phyloP scores from a whole-genome alignment of 768 basidiomycete genomes.

The Lactifluus rugatus region DNA sequence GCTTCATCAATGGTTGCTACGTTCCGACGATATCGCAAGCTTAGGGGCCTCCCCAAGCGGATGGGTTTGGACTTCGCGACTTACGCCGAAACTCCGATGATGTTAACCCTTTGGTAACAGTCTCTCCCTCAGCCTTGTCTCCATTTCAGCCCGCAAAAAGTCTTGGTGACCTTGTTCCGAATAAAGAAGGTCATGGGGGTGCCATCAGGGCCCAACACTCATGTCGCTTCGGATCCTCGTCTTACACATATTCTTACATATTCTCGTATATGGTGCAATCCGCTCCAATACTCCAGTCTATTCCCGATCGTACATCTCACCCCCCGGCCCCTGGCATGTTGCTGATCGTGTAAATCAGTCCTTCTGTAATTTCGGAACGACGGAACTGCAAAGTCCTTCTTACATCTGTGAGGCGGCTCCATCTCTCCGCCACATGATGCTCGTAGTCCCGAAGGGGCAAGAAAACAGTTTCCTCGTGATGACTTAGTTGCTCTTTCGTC shows the following conservation, averaged over 20 bases:
- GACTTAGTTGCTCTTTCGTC: background rate
- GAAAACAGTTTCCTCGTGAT: background rate
- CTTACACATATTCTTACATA: background rate
- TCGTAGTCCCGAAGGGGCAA: constrained; percentile 1
- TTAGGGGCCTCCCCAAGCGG: background rate
- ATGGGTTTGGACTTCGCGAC: background rate
- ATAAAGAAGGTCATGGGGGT: background rate
- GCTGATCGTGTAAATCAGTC: constrained; percentile 1
- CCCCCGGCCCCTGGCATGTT: background rate
- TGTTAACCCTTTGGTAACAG: background rate
- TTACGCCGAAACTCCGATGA: background rate
- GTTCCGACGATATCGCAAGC: constrained; percentile 5
- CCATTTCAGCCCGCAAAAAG: background rate
- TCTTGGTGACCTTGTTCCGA: background rate
- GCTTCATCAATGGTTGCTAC: background rate
- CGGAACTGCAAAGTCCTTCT: background rate
- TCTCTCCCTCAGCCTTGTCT: no score
- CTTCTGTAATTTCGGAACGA: constrained; percentile 2
- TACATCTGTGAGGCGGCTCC: background rate
- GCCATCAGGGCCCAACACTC: background rate
- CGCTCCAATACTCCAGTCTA: background rate
- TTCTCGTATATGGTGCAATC: constrained; percentile 1
- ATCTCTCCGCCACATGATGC: constrained; percentile 8
- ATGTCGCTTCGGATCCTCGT: background rate
- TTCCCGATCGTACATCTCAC: background rate